Evolutionary conservation across 441 rosid species (phyloP), one percentile per base, ranked within the genome.

Genomic region (Populus hybrid): DNA sequence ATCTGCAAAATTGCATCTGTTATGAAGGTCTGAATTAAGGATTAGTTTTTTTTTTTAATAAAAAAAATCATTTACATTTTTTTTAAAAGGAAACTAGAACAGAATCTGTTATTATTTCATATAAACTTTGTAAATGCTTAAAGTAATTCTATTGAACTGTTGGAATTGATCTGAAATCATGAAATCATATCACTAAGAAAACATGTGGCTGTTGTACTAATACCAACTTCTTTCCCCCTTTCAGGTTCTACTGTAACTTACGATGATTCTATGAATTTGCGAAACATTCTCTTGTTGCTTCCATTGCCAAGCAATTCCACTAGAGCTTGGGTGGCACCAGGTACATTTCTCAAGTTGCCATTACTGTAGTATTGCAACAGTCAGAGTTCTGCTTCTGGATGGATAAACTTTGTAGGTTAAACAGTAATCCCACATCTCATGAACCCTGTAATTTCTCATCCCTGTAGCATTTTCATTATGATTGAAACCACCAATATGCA

Each of bases 261-360:
- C 50, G 90, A 88, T 78, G 89, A 89, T 84, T 84, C 92, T 29
- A 92, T 93, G 92, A 94, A 94, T 82, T 83, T 92, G 84, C 86
- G 99, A 71, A 94, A 91, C 85, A 91, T 94, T 84, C 94, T 94
- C 11, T 93, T 97, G 98, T 91, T 95, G 74, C 98, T 92, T 73
- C 99, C 97, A 24, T 82, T 93, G 82, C 97, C 99, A 1, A 81
- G 90, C 85, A 85, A 77, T 68, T 85, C 87, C 33, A 16, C 80
- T n/a, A 72, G 83, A 76, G 85, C 76, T 36, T 94, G 97, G 99
- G 61, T 69, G 79, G 86, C 94, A 23, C 94, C 98, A 72, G 99
- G 99, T 93, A 89, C 71, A 23, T 68, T 68, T 74, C 53, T 28
- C 24, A 59, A 63, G 64, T 18, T 50, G n/a, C 45, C 64, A 20